A percentile compares a stretch with the other conserved stretches of the same genome.
phyloP scores from a whole-genome alignment of 1,139 yeast species.

The Scheffersomyces segobiensis region DNA sequence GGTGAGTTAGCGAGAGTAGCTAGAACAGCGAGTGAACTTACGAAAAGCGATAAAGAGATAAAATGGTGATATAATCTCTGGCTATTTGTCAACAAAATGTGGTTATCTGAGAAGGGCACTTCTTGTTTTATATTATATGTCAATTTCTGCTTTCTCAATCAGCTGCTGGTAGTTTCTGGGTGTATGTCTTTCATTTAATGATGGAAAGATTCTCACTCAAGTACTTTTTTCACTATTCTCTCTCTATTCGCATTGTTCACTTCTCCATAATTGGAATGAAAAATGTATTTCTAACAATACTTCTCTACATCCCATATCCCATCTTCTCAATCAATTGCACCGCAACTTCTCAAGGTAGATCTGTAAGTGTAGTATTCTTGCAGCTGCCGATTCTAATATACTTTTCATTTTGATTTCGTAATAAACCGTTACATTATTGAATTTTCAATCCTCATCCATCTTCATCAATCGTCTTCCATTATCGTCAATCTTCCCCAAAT shows the following conservation, averaged over 20 bases:
- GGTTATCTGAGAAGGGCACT: too few species aligned
- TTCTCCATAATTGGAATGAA: not conserved
- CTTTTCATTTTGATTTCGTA: not conserved
- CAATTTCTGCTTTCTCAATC: not conserved
- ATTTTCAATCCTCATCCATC: not conserved
- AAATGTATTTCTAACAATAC: not conserved
- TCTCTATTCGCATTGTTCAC: not conserved
- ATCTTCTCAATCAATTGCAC: not conserved
- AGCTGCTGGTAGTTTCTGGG: not conserved
- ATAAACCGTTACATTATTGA: not conserved
- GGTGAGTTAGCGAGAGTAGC: not conserved
- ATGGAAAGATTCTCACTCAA: not conserved
- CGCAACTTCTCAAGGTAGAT: not conserved
- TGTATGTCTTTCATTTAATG: not conserved
- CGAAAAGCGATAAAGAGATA: not conserved
- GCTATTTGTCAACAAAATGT: too few species aligned
- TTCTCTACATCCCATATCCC: not conserved
- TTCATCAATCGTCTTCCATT: not conserved
- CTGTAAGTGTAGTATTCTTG: not conserved
- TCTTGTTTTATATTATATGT: too few species aligned
- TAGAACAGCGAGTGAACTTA: not conserved
- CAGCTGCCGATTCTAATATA: not conserved
- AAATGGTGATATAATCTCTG: not conserved
- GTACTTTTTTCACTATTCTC: not conserved
- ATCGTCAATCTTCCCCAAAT: not conserved